Evolutionary conservation across 2,329 filamentous ascomycete genomes (phyloP), one percentile per base, ranked within the genome.

Genomic region (Lasiodiplodia gonubiensis): DNA sequence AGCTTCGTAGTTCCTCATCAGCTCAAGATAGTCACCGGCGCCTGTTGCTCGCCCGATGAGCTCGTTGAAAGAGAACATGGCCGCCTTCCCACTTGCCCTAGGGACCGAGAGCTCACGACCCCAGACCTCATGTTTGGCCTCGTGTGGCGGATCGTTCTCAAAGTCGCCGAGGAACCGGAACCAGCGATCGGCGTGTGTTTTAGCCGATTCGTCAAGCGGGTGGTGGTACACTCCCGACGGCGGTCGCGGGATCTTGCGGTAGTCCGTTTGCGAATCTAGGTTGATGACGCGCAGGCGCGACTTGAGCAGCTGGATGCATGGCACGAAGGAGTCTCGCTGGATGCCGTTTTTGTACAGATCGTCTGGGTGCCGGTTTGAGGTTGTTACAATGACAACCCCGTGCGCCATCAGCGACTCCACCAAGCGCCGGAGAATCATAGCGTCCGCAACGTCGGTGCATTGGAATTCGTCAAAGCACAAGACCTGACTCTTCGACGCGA

Each of bases 401-500:
- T 98, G 94, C 4, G 92, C 92, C 93, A 98, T 97, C 66, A 99
- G 86, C 1, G 88, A 86, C 79, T 98, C 94, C 10, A 99, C 88
- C 6, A 99, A 84, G 84, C 92, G 86, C 73, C 95, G 87, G 72
- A 99, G 79, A 73, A 99, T 99, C 95, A 99, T 99, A 73, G 95
- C 95, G 81, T 98, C 94, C 18, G 95, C 95, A 37, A 99, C 94
- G 80, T 99, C 95, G 48, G 95, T 99, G 76, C 94, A 97, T 78
- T 99, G 95, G 76, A 99, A 99, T 82, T 99, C 95, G 79, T 99
- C 95, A 77, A 99, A 99, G 79, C 95, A 99, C 49, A 99, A 84
- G 30, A 99, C 92, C 67, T 91, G 93, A 39, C 90, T 90, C 70
- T 89, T 85, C 74, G 93, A 88, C 7, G 95, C 95, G 76, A 99